Conservation (phyloP, 1,284 basidiomycete species). For the Papiliotrema terrestris region DNA sequence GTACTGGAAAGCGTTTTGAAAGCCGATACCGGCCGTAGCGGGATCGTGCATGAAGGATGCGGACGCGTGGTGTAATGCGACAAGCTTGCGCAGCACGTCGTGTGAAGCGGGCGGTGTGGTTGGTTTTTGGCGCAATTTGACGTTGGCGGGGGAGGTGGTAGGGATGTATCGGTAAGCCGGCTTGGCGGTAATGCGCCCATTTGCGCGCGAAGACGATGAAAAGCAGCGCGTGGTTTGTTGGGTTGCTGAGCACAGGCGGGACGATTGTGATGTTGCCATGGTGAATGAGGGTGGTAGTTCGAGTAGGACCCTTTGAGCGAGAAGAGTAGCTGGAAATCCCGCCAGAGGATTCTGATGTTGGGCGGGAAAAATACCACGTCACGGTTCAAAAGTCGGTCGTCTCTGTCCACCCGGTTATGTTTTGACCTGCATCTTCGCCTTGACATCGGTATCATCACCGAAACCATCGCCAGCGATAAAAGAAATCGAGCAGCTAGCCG, state of each 20-base stretch:
- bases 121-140: neutral
- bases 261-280: neutral
- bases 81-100: constrained; percentile 24
- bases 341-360: neutral
- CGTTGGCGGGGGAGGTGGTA: neutral
- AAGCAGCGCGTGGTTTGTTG: too few species aligned
- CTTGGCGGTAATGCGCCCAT: too few species aligned
- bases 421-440: neutral
- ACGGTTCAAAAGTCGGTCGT: neutral
- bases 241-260: too few species aligned
- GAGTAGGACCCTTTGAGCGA: neutral
- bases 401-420: neutral
- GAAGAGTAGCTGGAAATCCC: neutral
- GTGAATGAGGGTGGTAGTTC: neutral
- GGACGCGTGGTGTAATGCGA: constrained; percentile 41
- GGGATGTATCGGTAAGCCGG: neutral
- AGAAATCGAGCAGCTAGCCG: too few species aligned
- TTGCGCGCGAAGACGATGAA: too few species aligned
- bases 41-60: constrained; percentile 40
- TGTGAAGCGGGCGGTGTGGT: neutral
- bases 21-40: constrained; percentile 24
- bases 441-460: neutral
- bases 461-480: neutral
- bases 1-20: constrained; percentile 32
- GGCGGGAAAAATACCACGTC: neutral